A percentile compares a stretch with the other conserved stretches of the same genome.
These are phyloP conservation scores for Coriolopsis trogii DNA, from an alignment of 1,284 basidiomycete genomes.

Conservation along the genomic window DNA sequence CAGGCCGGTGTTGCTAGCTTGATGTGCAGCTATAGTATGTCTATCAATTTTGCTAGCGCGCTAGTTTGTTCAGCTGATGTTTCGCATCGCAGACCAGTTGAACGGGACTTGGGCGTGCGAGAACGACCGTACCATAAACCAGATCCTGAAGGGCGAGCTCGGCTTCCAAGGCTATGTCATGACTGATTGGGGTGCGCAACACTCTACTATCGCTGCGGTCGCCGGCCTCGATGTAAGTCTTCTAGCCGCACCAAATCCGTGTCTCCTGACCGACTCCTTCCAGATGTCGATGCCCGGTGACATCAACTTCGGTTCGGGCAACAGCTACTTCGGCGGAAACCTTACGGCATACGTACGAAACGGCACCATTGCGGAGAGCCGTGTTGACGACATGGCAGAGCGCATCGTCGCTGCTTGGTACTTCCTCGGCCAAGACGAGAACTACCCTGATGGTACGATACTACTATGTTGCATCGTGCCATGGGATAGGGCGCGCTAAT, in stretches of 20 bases:
- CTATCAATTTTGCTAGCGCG: background rate
- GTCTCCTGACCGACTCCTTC: background rate
- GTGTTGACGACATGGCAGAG: conserved; percentile 72
- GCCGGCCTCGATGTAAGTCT: conserved; percentile 68
- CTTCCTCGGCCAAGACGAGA: conserved; percentile 63
- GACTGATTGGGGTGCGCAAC: conserved; percentile 70
- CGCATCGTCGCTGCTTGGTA: conserved; percentile 68
- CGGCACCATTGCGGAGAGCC: conserved; percentile 63
- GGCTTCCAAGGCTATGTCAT: conserved; percentile 79
- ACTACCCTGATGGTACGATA: conserved; percentile 48
- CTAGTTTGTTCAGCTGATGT: background rate
- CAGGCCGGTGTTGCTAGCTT: conserved; percentile 75
- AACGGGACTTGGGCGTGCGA: conserved; percentile 84
- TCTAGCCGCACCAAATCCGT: background rate
- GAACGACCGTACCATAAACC: conserved; percentile 76
- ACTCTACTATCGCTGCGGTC: conserved; percentile 59
- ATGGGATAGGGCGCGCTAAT: background rate
- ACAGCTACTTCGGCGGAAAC: conserved; percentile 61
- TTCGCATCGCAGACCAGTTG: conserved; percentile 49
- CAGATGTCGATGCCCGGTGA: conserved; percentile 79
- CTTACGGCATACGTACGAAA: conserved; percentile 71
- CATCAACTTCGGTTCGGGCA: conserved; percentile 52
- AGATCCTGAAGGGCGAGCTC: conserved; percentile 78
- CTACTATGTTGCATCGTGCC: conserved; percentile 17
- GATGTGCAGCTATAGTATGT: conserved; percentile 75